phyloP scores from a whole-genome alignment of 768 basidiomycete genomes.

The Serendipita sp. region DNA sequence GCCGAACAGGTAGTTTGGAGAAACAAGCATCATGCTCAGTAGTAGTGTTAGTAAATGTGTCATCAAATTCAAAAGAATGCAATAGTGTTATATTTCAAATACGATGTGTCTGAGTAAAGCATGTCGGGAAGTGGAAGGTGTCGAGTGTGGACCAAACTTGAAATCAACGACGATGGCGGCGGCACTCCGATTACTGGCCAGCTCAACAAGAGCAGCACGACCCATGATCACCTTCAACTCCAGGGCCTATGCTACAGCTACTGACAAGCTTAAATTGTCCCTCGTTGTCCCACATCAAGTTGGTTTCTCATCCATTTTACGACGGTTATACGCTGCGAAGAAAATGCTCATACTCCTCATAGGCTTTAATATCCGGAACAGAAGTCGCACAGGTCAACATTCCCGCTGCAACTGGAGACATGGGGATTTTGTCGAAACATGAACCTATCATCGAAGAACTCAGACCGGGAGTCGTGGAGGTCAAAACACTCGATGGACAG shows the following conservation, averaged over 20 bases:
- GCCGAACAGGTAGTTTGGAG: neutral
- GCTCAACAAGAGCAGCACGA: neutral
- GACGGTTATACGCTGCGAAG: conserved; percentile 9
- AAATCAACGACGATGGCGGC: neutral
- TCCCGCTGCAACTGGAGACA: conserved; percentile 85
- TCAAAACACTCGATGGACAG: conserved; percentile 61
- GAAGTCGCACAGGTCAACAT: conserved; percentile 96
- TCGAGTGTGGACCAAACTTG: neutral
- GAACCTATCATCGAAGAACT: conserved; percentile 94
- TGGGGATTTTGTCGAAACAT: conserved; percentile 99
- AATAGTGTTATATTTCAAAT: neutral
- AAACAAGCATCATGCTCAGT: neutral
- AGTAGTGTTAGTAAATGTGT: neutral
- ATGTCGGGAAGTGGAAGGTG: neutral
- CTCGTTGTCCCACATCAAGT: conserved; percentile 91
- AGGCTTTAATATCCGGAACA: conserved; percentile 81
- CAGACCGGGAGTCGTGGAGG: conserved; percentile 86
- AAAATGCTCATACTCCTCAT: conserved; percentile 6
- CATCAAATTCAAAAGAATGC: neutral
- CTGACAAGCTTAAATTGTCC: conserved; percentile 82
- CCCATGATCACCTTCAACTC: conserved; percentile 30
- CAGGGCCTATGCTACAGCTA: conserved; percentile 84
- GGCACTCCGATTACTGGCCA: neutral
- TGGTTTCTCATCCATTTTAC: neutral
- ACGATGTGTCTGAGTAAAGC: neutral